Evolutionary conservation across 2,329 filamentous ascomycete genomes (phyloP).

Genomic region (Stemphylium vesicarium): DNA sequence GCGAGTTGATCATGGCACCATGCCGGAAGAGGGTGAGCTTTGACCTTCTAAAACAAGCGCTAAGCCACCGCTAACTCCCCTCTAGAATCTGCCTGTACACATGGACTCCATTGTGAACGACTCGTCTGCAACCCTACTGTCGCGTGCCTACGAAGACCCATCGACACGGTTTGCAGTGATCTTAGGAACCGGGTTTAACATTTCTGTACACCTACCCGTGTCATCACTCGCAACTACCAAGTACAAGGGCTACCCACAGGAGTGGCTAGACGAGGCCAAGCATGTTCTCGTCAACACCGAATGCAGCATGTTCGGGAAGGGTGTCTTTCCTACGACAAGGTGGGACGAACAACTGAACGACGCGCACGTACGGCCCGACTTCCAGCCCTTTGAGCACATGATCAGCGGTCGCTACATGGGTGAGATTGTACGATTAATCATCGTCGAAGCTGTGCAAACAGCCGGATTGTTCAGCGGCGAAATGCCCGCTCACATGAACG

Average conservation of each 20-base stretch:
- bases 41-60: not conserved
- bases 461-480: conserved; percentile 64
- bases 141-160: conserved; percentile 66
- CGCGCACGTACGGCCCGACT: conserved; percentile 64
- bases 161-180: conserved; percentile 69
- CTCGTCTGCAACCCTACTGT: conserved; percentile 65
- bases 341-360: conserved; percentile 68
- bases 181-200: conserved; percentile 69
- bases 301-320: conserved; percentile 69
- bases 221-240: conserved; percentile 61
- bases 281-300: conserved; percentile 71
- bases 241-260: conserved; percentile 61
- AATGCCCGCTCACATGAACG: conserved; percentile 61
- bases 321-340: conserved; percentile 63
- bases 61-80: conserved; percentile 22
- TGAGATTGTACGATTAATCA: conserved; percentile 66
- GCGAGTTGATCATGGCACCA: conserved; percentile 64
- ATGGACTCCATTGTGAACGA: conserved; percentile 71
- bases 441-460: conserved; percentile 64
- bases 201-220: conserved; percentile 66
- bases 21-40: conserved; percentile 57
- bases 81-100: conserved; percentile 60
- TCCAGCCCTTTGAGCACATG: conserved; percentile 70
- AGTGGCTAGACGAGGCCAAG: conserved; percentile 63
- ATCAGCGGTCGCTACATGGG: conserved; percentile 69